Conservation (phyloP, 2,329 filamentous ascomycete genomes). For the Fonsecaea monophora region DNA sequence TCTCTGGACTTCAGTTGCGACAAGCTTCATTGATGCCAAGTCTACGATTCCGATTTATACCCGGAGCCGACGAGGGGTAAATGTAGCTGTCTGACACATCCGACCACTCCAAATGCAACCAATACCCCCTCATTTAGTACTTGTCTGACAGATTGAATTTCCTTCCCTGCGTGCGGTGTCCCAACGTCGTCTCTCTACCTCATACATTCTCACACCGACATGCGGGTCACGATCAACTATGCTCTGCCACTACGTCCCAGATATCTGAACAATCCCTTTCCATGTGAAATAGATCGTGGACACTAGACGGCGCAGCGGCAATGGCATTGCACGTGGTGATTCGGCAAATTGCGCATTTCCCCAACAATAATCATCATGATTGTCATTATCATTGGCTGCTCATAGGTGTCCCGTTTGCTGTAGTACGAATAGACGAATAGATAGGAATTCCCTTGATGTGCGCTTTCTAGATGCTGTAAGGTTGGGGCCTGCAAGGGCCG, state of each 20-base stretch:
- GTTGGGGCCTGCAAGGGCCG: background rate
- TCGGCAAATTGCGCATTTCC: background rate
- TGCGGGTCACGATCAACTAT: background rate
- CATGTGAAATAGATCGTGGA: background rate
- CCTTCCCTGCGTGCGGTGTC: no score
- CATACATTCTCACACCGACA: no score
- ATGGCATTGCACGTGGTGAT: background rate
- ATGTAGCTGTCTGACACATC: background rate
- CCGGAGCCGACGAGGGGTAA: background rate
- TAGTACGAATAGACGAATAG: background rate
- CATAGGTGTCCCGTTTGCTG: background rate
- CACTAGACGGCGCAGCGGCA: background rate
- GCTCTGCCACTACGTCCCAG: background rate
- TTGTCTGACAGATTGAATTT: background rate
- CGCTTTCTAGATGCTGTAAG: background rate
- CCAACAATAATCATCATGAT: background rate
- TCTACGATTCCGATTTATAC: background rate
- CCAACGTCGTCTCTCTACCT: background rate
- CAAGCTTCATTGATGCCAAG: background rate
- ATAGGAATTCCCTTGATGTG: background rate
- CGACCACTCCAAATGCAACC: no score
- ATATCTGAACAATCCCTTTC: background rate
- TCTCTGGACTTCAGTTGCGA: background rate
- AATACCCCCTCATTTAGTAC: background rate
- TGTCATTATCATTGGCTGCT: background rate